A percentile compares a stretch with the other conserved stretches of the same genome.
Evolutionary conservation across 805 yeast species (phyloP).

Genomic region (Lachancea sp.): DNA sequence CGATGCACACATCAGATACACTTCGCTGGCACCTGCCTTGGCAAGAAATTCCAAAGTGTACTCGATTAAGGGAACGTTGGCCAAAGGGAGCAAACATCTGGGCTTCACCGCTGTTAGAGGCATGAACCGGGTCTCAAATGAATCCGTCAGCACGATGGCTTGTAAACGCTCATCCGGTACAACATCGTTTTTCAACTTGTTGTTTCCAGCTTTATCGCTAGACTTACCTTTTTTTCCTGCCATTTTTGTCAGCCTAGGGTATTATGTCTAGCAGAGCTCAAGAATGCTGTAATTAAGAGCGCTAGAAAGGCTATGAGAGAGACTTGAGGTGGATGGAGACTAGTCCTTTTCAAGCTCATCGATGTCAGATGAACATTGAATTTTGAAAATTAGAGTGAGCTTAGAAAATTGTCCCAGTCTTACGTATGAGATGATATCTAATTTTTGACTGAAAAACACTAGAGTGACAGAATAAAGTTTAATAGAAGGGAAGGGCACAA

Average conservation of each 20-base stretch:
- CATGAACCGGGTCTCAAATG: conserved; percentile 86
- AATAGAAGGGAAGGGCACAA: too few relatives aligned
- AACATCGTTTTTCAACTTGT: conserved; percentile 45
- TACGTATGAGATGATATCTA: not conserved
- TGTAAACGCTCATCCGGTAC: conserved; percentile 73
- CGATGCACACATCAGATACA: conserved; percentile 79
- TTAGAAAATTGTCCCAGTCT: too few relatives aligned
- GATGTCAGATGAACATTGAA: not conserved
- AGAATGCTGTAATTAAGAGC: too few relatives aligned
- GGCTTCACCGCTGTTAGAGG: conserved; percentile 85
- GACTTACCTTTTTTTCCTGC: conserved; percentile 24
- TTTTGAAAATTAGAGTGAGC: not conserved
- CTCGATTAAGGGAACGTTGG: conserved; percentile 89
- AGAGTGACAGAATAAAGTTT: too few relatives aligned
- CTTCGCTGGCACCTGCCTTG: conserved; percentile 83
- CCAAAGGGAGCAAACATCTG: conserved; percentile 85
- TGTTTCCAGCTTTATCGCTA: conserved; percentile 8
- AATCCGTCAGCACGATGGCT: conserved; percentile 91
- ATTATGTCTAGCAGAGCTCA: not conserved
- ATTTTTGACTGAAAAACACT: too few relatives aligned
- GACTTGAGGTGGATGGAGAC: too few relatives aligned
- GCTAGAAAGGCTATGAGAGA: too few relatives aligned
- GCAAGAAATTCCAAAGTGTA: conserved; percentile 93
- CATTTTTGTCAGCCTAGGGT: conserved; percentile 11
- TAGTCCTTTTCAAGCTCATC: not conserved